Evolutionary conservation across 2,329 filamentous ascomycete species (phyloP).

Genomic region (Phoma sp.): DNA sequence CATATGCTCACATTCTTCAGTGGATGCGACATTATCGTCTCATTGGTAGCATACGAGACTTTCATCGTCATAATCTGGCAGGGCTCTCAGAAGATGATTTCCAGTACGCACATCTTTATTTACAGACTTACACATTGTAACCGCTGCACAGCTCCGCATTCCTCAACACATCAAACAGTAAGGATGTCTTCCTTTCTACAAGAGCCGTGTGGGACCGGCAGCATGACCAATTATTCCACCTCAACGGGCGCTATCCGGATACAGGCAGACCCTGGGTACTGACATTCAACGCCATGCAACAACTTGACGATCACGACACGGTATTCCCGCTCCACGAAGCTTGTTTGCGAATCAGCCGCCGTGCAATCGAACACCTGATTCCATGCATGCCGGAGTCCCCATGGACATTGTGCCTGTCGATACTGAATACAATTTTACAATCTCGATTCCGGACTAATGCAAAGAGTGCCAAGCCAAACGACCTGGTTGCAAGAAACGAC

Average conservation of each 20-base stretch:
- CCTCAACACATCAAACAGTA: conserved; percentile 15
- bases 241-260: conserved; percentile 17
- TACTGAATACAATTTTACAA: conserved; percentile 22
- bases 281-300: conserved; percentile 23
- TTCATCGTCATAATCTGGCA: conserved; percentile 11
- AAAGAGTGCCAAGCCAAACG: neutral
- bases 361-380: conserved; percentile 20
- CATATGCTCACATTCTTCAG: conserved; percentile 13
- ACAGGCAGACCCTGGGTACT: conserved; percentile 6
- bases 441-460: conserved; percentile 8
- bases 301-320: conserved; percentile 16
- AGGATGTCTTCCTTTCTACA: conserved; percentile 29
- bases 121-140: neutral
- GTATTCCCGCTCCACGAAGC: conserved; percentile 34
- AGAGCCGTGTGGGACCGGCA: conserved; percentile 18
- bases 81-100: conserved; percentile 9
- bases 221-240: conserved; percentile 22
- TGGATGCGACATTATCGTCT: conserved; percentile 35
- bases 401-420: conserved; percentile 9
- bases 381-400: neutral
- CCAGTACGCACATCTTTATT: neutral
- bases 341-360: conserved; percentile 30
- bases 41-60: conserved; percentile 18
- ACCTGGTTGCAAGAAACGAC: conserved; percentile 19
- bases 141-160: neutral